Evolutionary conservation across 352 stramenopile species (phyloP), one percentile per base, ranked within the genome.

Genomic region (Globisporangium okanoganense): DNA sequence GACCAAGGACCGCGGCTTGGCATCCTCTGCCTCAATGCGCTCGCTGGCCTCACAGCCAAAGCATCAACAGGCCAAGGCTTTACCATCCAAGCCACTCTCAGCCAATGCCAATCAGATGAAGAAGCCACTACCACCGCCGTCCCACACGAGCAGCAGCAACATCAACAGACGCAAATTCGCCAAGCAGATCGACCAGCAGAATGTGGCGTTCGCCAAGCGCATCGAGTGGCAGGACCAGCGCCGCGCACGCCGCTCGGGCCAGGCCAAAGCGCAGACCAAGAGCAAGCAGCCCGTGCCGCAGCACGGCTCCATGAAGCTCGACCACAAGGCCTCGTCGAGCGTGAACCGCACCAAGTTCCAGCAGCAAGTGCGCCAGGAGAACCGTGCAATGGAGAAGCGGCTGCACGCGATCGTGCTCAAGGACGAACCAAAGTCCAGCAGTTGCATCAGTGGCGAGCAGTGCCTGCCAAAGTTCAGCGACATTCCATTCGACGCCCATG

Each of bases 311-410:
- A 75, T 73, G 48, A 82, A 72, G 22, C 60, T 69, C 33, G 67
- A 59, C 14, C 78, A 88, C 59, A 87, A 88, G 63, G 71, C 81
- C 7, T 83, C 80, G 16, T 86, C 81, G 0, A 51, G 58, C 9
- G 76, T 91, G n/a, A 91, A 91, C 10, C 81, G 79, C 33, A 58
- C 51, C 49, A 87, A 79, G 47, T 85, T 88, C 43, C 66, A 72
- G 2, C 63, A 81, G 44, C 76, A 86, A 41, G 61, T 91, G 13
- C 61, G 64, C 14, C 27, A 45, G 7, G 81, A 88, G 51, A 91
- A 91, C 62, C 75, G 75, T 56, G 66, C 53, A 18, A 79, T 89
- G 35, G 77, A 71, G 25, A 83, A 76, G 66, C 70, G 79, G 0
- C 44, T 87, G 56, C 57, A 78, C 16, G 76, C 70, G 44, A 87